These are phyloP conservation scores for Podaxis mareebaensis DNA, from an alignment of 768 basidiomycete species.

Conservation along the genomic window DNA sequence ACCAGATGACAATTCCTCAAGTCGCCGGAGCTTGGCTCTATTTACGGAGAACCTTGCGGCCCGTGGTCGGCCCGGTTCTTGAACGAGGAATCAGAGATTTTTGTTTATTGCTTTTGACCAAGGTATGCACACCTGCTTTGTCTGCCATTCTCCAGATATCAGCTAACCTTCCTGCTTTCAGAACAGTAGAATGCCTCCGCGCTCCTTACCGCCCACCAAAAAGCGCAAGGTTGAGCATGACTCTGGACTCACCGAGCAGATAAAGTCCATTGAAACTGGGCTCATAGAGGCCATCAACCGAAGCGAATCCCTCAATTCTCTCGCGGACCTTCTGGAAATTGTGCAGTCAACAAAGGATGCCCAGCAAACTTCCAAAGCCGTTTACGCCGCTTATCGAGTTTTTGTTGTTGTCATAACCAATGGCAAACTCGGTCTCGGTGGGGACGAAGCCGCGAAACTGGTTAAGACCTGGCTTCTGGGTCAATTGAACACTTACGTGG, in stretches of 20 bases:
- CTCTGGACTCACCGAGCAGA: conserved; percentile 23
- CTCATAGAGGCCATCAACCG: conserved; percentile 53
- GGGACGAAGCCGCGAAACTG: conserved; percentile 56
- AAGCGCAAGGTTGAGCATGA: conserved; percentile 45
- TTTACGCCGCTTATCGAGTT: conserved; percentile 81
- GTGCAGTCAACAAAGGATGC: conserved; percentile 49
- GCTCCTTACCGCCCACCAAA: conserved; percentile 55
- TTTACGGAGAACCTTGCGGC: neutral
- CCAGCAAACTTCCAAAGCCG: conserved; percentile 63
- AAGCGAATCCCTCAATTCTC: conserved; percentile 69
- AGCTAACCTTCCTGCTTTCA: neutral
- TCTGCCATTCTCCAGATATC: neutral
- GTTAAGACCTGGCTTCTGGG: conserved; percentile 84
- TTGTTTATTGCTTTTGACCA: neutral
- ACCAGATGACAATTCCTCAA: neutral
- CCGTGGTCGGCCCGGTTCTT: neutral
- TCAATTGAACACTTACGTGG: conserved; percentile 67
- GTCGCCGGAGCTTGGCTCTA: neutral
- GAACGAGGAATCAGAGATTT: conserved; percentile 4
- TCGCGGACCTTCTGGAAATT: conserved; percentile 73
- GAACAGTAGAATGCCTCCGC: conserved; percentile 20
- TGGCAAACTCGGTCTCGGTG: conserved; percentile 52
- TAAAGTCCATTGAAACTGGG: conserved; percentile 54
- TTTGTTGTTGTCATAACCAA: conserved; percentile 65
- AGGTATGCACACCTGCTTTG: neutral